phyloP scores from a whole-genome alignment of 192 early-diverging fungal species.

The Linnemannia hyalina region DNA sequence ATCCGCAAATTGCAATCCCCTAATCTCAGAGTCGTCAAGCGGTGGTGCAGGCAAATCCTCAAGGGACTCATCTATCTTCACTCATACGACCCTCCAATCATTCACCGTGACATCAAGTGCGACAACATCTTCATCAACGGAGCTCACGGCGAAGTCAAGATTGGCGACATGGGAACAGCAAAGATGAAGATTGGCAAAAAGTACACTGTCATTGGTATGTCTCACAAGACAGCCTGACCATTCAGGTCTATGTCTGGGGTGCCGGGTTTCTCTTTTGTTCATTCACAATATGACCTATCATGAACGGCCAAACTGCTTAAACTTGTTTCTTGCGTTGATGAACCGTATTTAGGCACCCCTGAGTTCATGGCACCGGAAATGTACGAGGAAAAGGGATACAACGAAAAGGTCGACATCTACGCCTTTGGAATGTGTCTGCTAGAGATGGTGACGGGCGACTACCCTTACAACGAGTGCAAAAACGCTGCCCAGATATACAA shows the following conservation, averaged over 20 bases:
- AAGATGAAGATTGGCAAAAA: constrained; percentile 90
- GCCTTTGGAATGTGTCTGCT: constrained; percentile 88
- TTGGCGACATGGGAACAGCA: constrained; percentile 88
- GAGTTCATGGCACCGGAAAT: constrained; percentile 91
- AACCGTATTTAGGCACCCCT: constrained; percentile 66
- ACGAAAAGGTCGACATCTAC: constrained; percentile 88
- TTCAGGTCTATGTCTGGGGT: not conserved
- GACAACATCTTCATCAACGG: constrained; percentile 92
- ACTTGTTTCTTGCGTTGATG: constrained; percentile 9
- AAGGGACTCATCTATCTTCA: constrained; percentile 84
- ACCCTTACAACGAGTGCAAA: constrained; percentile 85
- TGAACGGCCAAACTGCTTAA: not conserved
- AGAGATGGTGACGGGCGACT: constrained; percentile 89
- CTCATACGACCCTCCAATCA: constrained; percentile 82
- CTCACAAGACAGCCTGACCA: not conserved
- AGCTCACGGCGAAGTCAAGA: constrained; percentile 86
- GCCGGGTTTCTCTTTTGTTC: not conserved
- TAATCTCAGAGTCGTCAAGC: constrained; percentile 81
- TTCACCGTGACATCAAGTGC: constrained; percentile 87
- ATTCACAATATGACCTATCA: not conserved
- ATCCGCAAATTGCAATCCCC: constrained; percentile 79
- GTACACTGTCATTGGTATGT: constrained; percentile 83
- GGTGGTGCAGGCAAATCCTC: constrained; percentile 86
- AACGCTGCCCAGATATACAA: constrained; percentile 86
- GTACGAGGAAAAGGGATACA: constrained; percentile 88